These are phyloP conservation scores for Alternaria sp. DNA, from an alignment of 2,329 filamentous ascomycete genomes.

Conservation along the genomic window DNA sequence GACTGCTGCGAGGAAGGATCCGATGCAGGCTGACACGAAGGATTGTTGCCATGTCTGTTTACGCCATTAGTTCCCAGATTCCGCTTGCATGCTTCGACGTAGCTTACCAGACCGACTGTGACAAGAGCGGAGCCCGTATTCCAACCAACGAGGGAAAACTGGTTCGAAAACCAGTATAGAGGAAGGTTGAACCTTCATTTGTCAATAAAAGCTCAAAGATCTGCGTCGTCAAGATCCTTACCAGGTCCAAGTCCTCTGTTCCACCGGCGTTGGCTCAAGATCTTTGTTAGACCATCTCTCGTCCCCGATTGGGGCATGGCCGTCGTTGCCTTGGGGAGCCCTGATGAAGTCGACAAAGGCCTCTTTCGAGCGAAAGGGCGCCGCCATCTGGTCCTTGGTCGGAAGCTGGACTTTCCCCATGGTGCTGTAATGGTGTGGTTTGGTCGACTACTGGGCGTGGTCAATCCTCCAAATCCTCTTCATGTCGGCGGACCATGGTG, in stretches of 20 bases:
- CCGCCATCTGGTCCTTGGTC: constrained; percentile 5
- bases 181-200: constrained; percentile 24
- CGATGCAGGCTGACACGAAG: constrained; percentile 28
- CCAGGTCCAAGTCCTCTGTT: constrained; percentile 37
- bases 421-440: not conserved
- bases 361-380: constrained; percentile 25
- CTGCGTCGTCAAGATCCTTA: not conserved
- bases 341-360: constrained; percentile 26
- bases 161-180: constrained; percentile 30
- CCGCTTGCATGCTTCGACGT: not conserved
- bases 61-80: not conserved
- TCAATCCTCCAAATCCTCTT: not conserved
- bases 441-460: not conserved
- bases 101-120: constrained; percentile 22
- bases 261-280: constrained; percentile 29
- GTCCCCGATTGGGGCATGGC: constrained; percentile 19
- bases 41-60: constrained; percentile 32
- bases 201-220: not conserved
- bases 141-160: constrained; percentile 30
- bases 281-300: constrained; percentile 35
- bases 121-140: constrained; percentile 26
- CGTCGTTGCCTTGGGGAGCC: constrained; percentile 21
- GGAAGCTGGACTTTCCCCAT: constrained; percentile 12
- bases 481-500: not conserved
- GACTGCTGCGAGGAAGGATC: constrained; percentile 30